A percentile compares a stretch with the other conserved stretches of the same genome.
Evolutionary conservation across 1,284 basidiomycete genomes (phyloP).

Genomic region (Sphaerobolus stellatus): DNA sequence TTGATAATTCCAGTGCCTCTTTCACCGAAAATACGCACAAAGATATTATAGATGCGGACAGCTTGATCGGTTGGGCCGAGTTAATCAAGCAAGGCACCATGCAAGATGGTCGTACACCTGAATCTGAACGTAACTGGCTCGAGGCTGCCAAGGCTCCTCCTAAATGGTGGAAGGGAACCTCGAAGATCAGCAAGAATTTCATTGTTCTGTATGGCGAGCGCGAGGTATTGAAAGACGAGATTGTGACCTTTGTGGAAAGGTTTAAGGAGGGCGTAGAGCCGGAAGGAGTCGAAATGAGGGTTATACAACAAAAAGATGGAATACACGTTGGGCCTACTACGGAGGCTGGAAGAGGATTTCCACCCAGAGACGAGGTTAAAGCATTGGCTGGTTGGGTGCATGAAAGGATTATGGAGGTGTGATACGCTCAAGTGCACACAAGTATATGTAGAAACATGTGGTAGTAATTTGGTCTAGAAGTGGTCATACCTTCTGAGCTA

Average conservation of each 20-base stretch:
- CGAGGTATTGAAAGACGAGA: conserved; percentile 14
- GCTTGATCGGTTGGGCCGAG: neutral
- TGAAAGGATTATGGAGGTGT: neutral
- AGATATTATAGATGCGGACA: neutral
- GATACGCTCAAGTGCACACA: too few species aligned
- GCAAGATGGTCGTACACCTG: neutral
- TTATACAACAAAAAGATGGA: conserved; percentile 3
- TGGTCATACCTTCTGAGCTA: too few species aligned
- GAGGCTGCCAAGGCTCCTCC: conserved; percentile 13
- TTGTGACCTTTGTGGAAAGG: conserved; percentile 2
- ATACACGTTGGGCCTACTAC: conserved; percentile 11
- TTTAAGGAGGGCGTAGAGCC: neutral
- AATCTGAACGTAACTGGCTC: conserved; percentile 8
- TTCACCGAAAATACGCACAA: neutral
- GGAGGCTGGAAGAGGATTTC: neutral
- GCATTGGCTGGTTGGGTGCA: conserved; percentile 13
- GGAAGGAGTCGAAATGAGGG: neutral
- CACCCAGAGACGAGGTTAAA: conserved; percentile 6
- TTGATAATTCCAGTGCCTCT: conserved; percentile 15
- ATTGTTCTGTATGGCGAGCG: conserved; percentile 14
- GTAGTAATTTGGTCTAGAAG: too few species aligned
- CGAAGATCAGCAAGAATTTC: conserved; percentile 6
- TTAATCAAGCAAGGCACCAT: neutral
- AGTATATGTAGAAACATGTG: too few species aligned
- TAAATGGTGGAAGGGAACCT: conserved; percentile 13